These are phyloP conservation scores for Sarocladium oryzae DNA, from an alignment of 2,329 filamentous ascomycete species.

Conservation along the genomic window DNA sequence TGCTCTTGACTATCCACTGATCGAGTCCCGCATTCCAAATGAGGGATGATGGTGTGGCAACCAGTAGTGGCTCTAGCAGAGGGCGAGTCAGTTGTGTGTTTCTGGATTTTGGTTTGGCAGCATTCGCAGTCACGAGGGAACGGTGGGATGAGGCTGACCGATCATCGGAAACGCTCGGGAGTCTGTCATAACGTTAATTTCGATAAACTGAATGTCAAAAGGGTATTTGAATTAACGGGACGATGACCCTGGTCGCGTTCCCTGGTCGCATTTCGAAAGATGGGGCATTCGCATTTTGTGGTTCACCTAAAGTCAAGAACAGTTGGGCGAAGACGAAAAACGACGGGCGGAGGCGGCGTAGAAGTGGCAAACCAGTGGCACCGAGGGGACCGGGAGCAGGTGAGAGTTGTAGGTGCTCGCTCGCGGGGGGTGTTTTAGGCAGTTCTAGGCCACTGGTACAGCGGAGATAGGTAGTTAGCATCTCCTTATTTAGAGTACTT, in stretches of 20 bases:
- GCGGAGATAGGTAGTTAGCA: background rate
- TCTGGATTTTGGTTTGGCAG: no score
- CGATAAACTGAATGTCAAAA: background rate
- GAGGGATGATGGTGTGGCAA: conserved; percentile 1
- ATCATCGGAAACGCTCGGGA: background rate
- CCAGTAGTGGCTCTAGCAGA: background rate
- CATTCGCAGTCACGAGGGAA: background rate
- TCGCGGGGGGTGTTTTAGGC: background rate
- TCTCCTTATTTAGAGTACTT: no score
- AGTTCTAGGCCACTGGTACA: background rate
- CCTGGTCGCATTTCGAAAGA: no score
- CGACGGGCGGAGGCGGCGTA: background rate
- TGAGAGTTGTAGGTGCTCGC: background rate
- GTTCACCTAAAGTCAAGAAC: no score
- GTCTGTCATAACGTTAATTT: conserved; percentile 6
- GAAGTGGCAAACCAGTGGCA: conserved; percentile 4
- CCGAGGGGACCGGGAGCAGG: background rate
- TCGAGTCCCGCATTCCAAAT: conserved; percentile 7
- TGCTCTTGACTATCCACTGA: background rate
- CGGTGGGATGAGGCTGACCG: background rate
- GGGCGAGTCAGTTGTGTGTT: background rate
- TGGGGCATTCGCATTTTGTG: no score
- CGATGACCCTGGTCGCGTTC: no score
- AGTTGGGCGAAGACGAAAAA: no score
- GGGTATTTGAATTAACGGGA: no score